Base-by-base conservation (phyloP, 1,284 basidiomycete genomes). In the Apiotrichum mycotoxinovorans region DNA sequence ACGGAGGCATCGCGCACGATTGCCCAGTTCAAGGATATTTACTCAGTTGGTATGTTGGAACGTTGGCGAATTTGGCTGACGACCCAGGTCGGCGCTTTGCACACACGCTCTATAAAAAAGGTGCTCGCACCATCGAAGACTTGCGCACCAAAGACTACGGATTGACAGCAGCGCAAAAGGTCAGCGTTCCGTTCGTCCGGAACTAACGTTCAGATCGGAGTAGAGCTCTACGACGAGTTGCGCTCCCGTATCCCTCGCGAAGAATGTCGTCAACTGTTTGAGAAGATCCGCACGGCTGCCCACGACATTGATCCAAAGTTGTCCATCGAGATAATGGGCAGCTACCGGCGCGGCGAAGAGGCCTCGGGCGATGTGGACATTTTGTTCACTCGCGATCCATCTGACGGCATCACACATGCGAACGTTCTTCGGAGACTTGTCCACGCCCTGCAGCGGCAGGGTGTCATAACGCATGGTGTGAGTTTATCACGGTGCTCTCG, bases 301-400 rank as follows among this genome's bases (percentile, higher is more conserved):
- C 78, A 86, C 1, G 73, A 75, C 2, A 81, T 94, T 34, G 91
- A 94, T 67, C 77, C 82, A 7, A 83, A 84, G 53, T 74, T 95
- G 23, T 84, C 83, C 67, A 78, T 95, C 17, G 84, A 91, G 56
- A 86, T 91, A 53, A 94, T 95, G 92, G 92, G 92, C 1, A 91
- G 88, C 65, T 95, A 87, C 72, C 80, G 91, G 61, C 82, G 92
- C 58, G 88, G 89, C 7, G 86, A 86, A 68, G 77, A 79, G 1
- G 83, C 84, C 50, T 93, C 88, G 56, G 91, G 92, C 1, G 92
- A 95, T 71, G 90, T 96, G 55, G 92, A 96, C 72, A 85, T 95
- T 51, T 73, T 95, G 58, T 86, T 95, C 63, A 91, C 89, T 0
- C 84, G 90, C 17, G 81, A 85, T 25, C 80, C 83, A 0, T 72